phyloP scores from a whole-genome alignment of 257 asterid genomes.

The Lavandula angustifolia region DNA sequence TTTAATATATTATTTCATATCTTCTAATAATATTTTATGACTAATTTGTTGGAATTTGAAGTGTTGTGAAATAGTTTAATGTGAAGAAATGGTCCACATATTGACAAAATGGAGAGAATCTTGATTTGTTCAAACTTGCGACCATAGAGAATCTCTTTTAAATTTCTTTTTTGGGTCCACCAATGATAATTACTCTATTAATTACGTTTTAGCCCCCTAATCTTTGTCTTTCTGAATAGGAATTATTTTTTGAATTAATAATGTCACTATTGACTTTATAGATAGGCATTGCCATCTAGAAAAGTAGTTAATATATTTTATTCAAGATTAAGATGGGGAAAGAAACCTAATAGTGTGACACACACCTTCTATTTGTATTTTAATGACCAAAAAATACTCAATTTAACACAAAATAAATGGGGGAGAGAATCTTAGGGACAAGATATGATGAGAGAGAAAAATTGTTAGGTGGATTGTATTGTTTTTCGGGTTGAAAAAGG shows the following conservation, averaged over 20 bases:
- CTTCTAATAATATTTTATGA: not conserved
- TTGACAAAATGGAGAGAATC: conserved; percentile 35
- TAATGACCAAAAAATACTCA: conserved; percentile 36
- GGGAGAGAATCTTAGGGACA: conserved; percentile 52
- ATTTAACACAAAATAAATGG: conserved; percentile 41
- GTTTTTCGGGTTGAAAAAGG: conserved; percentile 23
- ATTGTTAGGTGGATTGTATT: conserved; percentile 32
- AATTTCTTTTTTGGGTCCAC: conserved; percentile 16
- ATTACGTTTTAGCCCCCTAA: conserved; percentile 13
- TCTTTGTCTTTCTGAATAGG: not conserved
- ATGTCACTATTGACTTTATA: not conserved
- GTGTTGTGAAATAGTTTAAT: not conserved
- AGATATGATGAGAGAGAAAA: conserved; percentile 37
- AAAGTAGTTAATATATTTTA: not conserved
- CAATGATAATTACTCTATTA: conserved; percentile 16
- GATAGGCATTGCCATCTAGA: too few species aligned
- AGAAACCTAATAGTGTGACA: too few species aligned
- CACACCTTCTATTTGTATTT: not conserved
- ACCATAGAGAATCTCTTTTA: not conserved
- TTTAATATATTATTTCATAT: too few species aligned
- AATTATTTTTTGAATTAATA: conserved; percentile 10
- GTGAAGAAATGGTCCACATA: conserved; percentile 27
- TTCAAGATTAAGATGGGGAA: not conserved
- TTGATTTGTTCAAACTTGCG: conserved; percentile 38
- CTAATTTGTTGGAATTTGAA: conserved; percentile 32